phyloP scores from a whole-genome alignment of 2,329 filamentous ascomycete species.

The Uncinocarpus reesii region DNA sequence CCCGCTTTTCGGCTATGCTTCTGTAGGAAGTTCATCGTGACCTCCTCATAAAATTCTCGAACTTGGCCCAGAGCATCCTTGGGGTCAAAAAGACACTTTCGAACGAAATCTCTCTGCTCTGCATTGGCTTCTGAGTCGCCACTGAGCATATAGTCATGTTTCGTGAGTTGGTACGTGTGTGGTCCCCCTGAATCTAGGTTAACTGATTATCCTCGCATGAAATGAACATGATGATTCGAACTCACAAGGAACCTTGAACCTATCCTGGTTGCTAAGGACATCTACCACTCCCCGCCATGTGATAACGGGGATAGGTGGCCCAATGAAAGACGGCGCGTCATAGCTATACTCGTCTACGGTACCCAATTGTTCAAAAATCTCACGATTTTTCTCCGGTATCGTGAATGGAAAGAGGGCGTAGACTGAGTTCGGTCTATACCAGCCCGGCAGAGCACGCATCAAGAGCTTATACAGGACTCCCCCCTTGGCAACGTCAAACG shows the following conservation, averaged over 20 bases:
- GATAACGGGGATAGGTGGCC: constrained; percentile 12
- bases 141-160: constrained; percentile 19
- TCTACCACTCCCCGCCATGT: constrained; percentile 17
- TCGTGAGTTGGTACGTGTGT: constrained; percentile 12
- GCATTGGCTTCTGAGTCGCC: constrained; percentile 19
- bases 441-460: constrained; percentile 23
- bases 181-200: constrained; percentile 15
- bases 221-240: background rate
- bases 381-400: constrained; percentile 20
- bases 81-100: constrained; percentile 16
- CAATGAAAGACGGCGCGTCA: constrained; percentile 13
- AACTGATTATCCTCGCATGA: background rate
- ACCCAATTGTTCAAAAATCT: constrained; percentile 19
- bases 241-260: constrained; percentile 18
- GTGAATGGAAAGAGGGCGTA: constrained; percentile 23
- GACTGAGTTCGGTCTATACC: constrained; percentile 23
- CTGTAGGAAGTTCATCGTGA: constrained; percentile 15
- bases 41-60: constrained; percentile 16
- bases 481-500: constrained; percentile 10
- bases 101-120: constrained; percentile 18
- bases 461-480: constrained; percentile 23
- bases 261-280: constrained; percentile 18
- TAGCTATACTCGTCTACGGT: constrained; percentile 14
- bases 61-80: constrained; percentile 16
- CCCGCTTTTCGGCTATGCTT: constrained; percentile 38